phyloP scores from a whole-genome alignment of 306 rosid genomes.

The Erythrophleum fordii region DNA sequence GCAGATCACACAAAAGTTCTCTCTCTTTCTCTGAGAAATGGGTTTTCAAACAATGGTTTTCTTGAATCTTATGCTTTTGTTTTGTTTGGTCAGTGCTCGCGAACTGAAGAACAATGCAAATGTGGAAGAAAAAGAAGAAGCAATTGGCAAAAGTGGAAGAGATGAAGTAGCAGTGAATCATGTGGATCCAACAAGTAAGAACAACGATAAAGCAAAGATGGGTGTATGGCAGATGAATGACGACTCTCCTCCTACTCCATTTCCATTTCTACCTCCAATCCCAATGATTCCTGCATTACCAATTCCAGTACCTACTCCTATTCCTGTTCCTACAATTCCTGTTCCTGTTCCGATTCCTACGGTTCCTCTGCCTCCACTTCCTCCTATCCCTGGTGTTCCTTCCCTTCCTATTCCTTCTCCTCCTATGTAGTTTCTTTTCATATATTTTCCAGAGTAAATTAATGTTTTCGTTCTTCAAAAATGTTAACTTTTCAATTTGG shows the following conservation, averaged over 20 bases:
- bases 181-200: constrained; percentile 1
- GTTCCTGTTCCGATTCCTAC: neutral
- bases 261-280: constrained; percentile 6
- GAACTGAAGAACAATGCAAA: constrained; percentile 7
- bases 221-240: neutral
- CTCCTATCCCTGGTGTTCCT: constrained; percentile 25
- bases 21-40: neutral
- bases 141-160: neutral
- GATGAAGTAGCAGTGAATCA: neutral
- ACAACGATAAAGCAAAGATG: neutral
- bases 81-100: constrained; percentile 37
- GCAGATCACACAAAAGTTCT: neutral
- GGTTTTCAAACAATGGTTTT: constrained; percentile 5
- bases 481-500: neutral
- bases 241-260: neutral
- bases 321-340: constrained; percentile 31
- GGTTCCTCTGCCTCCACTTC: too few species aligned
- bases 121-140: neutral
- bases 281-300: constrained; percentile 11
- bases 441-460: too few species aligned
- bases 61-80: constrained; percentile 11
- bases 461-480: too few species aligned
- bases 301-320: neutral
- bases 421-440: neutral
- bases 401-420: constrained; percentile 1